Conservation (phyloP, 345 rosid species). For the Euphorbia peplus region DNA sequence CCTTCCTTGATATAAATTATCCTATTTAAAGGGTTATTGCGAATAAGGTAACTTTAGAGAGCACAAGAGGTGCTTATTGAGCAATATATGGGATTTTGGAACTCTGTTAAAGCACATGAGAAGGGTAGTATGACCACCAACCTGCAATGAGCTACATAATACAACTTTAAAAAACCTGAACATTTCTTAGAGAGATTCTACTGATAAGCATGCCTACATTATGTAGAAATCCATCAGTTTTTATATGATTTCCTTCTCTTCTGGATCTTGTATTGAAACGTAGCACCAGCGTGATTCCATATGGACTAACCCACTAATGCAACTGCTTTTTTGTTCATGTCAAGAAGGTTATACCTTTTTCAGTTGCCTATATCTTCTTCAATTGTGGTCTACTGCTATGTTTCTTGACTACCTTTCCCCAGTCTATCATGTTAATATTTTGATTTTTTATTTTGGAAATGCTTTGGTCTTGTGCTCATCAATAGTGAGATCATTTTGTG, state of each 20-base stretch:
- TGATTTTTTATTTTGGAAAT: not conserved
- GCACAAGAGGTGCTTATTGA: not conserved
- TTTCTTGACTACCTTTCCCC: not conserved
- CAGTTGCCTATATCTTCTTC: not conserved
- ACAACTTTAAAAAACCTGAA: not conserved
- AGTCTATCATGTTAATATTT: not conserved
- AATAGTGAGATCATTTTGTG: not conserved
- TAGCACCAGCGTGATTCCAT: not conserved
- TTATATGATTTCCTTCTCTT: not conserved
- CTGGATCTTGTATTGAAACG: not conserved
- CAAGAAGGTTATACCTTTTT: not conserved
- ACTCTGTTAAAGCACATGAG: not conserved
- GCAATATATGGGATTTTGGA: not conserved
- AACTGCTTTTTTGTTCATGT: not conserved
- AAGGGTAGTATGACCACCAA: not conserved
- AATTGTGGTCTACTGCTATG: not conserved
- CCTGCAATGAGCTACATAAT: not conserved
- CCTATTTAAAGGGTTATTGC: not conserved
- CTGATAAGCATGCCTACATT: not conserved
- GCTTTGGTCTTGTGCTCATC: slow-evolving; percentile 2
- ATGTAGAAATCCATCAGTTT: not conserved
- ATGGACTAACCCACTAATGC: not conserved
- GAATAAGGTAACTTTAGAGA: not conserved
- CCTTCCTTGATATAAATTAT: not conserved
- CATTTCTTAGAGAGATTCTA: not conserved